Percentiles rank a stretch among this genome's conserved stretches.
Evolutionary conservation across 495 filamentous ascomycete species (phyloP).

Genomic region (Schizothecium vesticola): DNA sequence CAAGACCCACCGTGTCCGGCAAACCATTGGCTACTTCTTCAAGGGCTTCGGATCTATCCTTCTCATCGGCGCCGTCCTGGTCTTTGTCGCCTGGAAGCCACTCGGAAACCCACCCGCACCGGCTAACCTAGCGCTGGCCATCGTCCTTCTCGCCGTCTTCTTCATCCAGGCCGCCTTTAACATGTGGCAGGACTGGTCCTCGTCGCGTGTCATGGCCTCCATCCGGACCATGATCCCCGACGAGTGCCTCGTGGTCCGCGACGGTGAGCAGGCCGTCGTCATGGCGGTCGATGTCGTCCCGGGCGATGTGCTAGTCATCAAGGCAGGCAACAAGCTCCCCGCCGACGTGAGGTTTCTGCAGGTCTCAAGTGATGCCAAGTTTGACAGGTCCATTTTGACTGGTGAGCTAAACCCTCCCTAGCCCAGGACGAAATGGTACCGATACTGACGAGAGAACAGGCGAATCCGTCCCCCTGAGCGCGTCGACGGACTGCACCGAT

Average conservation of each 20-base stretch:
- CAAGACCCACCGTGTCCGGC: slow-evolving; percentile 49
- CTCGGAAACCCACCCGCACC: slow-evolving; percentile 58
- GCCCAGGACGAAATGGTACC: background rate
- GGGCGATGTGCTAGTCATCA: slow-evolving; percentile 59
- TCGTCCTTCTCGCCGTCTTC: slow-evolving; percentile 60
- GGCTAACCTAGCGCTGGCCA: slow-evolving; percentile 62
- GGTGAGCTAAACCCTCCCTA: slow-evolving; percentile 34
- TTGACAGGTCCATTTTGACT: slow-evolving; percentile 67
- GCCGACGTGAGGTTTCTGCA: slow-evolving; percentile 65
- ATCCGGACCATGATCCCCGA: slow-evolving; percentile 66
- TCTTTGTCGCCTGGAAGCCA: slow-evolving; percentile 66
- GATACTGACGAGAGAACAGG: slow-evolving; percentile 27
- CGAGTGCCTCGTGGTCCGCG: slow-evolving; percentile 55
- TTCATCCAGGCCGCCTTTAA: slow-evolving; percentile 66
- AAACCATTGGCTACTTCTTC: slow-evolving; percentile 63
- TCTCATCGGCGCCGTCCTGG: slow-evolving; percentile 55
- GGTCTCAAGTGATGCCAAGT: slow-evolving; percentile 59
- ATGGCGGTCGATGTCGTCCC: slow-evolving; percentile 58
- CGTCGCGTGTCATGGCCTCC: slow-evolving; percentile 58
- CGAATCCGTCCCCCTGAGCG: slow-evolving; percentile 58
- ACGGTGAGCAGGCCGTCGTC: slow-evolving; percentile 45
- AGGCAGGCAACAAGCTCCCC: slow-evolving; percentile 61
- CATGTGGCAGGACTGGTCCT: slow-evolving; percentile 59
- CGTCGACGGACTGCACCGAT: slow-evolving; percentile 56
- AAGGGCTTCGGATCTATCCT: slow-evolving; percentile 64